Conservation (phyloP, 2,329 filamentous ascomycete genomes). For the Aspergillus pseudoviridinutans region DNA sequence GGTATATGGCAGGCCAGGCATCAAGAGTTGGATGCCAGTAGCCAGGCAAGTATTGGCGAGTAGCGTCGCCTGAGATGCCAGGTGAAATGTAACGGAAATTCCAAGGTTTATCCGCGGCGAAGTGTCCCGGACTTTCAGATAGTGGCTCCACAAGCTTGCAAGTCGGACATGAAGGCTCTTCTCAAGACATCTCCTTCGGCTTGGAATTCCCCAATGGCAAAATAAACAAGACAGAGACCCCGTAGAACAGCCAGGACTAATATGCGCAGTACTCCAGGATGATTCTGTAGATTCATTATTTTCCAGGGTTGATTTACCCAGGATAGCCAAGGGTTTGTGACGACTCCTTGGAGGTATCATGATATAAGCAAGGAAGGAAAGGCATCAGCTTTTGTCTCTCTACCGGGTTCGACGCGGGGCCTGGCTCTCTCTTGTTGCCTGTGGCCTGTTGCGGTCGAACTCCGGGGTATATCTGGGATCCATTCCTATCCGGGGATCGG, state of each 20-base stretch:
- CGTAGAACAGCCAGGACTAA: background rate
- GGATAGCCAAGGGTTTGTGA: slow-evolving; percentile 7
- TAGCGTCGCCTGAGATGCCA: slow-evolving; percentile 9
- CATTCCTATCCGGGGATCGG: slow-evolving; percentile 42
- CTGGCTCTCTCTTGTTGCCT: slow-evolving; percentile 36
- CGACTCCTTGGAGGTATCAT: slow-evolving; percentile 8
- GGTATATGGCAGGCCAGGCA: slow-evolving; percentile 11
- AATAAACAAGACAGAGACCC: background rate
- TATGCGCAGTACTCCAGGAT: background rate
- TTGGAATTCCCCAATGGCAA: slow-evolving; percentile 13
- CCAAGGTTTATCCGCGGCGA: slow-evolving; percentile 16
- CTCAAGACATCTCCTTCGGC: slow-evolving; percentile 14
- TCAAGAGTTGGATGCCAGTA: slow-evolving; percentile 3
- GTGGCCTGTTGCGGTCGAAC: slow-evolving; percentile 38
- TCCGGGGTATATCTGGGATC: slow-evolving; percentile 43
- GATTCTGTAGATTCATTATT: background rate
- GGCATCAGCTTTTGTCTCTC: slow-evolving; percentile 7
- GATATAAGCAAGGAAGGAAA: slow-evolving; percentile 8
- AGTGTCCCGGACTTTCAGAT: slow-evolving; percentile 16
- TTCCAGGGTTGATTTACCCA: background rate
- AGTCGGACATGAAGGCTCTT: slow-evolving; percentile 12
- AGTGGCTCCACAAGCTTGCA: slow-evolving; percentile 14
- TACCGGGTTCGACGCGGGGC: slow-evolving; percentile 37
- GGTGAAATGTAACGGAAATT: slow-evolving; percentile 3
- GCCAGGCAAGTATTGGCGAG: slow-evolving; percentile 7